Base-by-base conservation (phyloP, 495 filamentous ascomycete species). In the Echria macrotheca region DNA sequence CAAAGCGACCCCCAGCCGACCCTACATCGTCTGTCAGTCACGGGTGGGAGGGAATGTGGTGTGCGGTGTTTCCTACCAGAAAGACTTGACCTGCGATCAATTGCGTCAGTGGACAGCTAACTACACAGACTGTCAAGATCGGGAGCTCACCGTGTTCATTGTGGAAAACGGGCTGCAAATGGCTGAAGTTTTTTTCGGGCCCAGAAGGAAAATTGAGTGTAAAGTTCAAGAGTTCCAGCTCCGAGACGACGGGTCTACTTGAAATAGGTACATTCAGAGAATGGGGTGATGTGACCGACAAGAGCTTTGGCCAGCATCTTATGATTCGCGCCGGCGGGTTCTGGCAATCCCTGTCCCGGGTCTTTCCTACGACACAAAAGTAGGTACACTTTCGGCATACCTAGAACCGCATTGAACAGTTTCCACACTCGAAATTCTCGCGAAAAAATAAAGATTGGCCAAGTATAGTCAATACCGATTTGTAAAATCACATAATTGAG, bases 1-100 rank as follows among this genome's bases (percentile, higher is more conserved):
- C 87, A 88, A 46, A 97, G 83, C 51, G 83, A 68, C 44, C 86
- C 90, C 91, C 87, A 95, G 56, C 91, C 91, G 58, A 84, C 51
- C 87, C 87, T 91, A 15, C 7, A 12, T 4, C 29, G 22, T 19
- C 24, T 19, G 21, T 62, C 48, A 58, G 56, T 40, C 23, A 36
- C 9, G 11, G 14, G 37, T 25, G 17, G n/a, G 12, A 28, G 4
- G 18, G n/a, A 29, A 2, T 18, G 7, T 11, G 31, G 5, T 12
- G 35, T 39, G n/a, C 24, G 48, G 9, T 17, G 44, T 10, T 42
- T 33, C 66, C 41, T 71, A 83, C 79, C 79, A 83, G 64, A 83
- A 83, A 28, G 79, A 82, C 66, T 73, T 79, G 43, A 76, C 69
- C 79, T 83, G 51, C 15, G n/a, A 7, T 17, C 12, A 6, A 33